A percentile compares a stretch with the other conserved stretches of the same genome.
phyloP scores from a whole-genome alignment of 257 asterid genomes.

The Primulina huaijiensis region DNA sequence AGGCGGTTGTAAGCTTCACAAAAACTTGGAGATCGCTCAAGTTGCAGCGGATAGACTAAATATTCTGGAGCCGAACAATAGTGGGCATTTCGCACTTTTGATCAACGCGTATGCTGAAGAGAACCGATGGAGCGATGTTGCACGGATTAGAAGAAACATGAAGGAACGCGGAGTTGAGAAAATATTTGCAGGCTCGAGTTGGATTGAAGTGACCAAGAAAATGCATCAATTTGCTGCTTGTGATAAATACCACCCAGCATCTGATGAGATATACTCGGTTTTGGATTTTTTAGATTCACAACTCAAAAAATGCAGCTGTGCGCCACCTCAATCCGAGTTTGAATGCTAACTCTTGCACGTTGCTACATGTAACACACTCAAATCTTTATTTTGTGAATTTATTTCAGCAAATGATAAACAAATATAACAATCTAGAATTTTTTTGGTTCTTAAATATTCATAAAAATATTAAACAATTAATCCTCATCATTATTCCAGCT shows the following conservation, averaged over 20 bases:
- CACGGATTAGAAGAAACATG: slow-evolving; percentile 49
- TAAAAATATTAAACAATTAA: too few species aligned
- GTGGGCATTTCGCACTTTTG: slow-evolving; percentile 59
- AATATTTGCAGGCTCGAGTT: slow-evolving; percentile 61
- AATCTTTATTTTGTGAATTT: too few species aligned
- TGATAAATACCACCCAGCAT: slow-evolving; percentile 47
- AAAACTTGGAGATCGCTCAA: slow-evolving; percentile 62
- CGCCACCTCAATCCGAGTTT: slow-evolving; percentile 25
- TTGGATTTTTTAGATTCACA: slow-evolving; percentile 51
- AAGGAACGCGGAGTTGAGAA: slow-evolving; percentile 63
- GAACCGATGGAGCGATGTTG: slow-evolving; percentile 65
- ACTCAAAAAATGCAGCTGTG: slow-evolving; percentile 41
- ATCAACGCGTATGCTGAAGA: slow-evolving; percentile 69
- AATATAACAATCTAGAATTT: too few species aligned
- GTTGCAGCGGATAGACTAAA: slow-evolving; percentile 52
- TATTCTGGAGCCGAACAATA: slow-evolving; percentile 57
- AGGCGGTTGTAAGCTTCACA: slow-evolving; percentile 71
- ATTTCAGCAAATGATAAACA: too few species aligned
- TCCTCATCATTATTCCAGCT: too few species aligned
- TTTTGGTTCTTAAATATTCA: too few species aligned
- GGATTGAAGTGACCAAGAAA: slow-evolving; percentile 61
- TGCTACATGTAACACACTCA: too few species aligned
- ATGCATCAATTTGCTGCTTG: slow-evolving; percentile 69
- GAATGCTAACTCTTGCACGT: neutral
- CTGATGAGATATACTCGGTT: slow-evolving; percentile 38